Evolutionary conservation across 106 monocot species (phyloP), one percentile per base, ranked within the genome.

Genomic region (Triglochin maritima): DNA sequence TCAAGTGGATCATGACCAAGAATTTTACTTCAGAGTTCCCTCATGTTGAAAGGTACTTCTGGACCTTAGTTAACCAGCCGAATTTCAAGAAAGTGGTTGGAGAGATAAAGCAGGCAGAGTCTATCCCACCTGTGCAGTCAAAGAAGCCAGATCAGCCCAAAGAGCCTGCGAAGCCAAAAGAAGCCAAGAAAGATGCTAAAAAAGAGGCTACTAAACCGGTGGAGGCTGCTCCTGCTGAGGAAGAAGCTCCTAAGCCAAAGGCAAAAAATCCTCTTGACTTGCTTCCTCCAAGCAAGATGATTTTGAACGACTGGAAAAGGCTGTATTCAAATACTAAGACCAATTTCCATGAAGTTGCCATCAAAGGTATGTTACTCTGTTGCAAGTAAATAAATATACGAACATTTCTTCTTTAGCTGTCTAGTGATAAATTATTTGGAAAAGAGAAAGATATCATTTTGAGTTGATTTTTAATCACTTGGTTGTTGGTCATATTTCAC

Each of bases 251-350:
- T n/a, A 76, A 76, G 17, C 69, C 76, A 9, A 76, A 76, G 17
- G 62, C 84, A 3, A 89, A 89, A 60, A 94, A 94, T 76, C 83
- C 89, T 29, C 81, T 94, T 17, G 94, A 94, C 56, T 63, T 89
- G 60, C 62, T 94, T 42, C 89, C 94, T 9, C 94, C 89, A 7
- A 94, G 94, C 64, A 89, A 82, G 75, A 94, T 89, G 94, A 78
- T 94, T 17, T 69, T 94, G 68, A 89, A 94, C 69, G 94, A 94
- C 10, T 94, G 94, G 94, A 94, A 94, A 72, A 89, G 89, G 81
- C 77, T 94, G 7, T 94, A 94, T 64, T 94, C 94, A 42, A 94
- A 94, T 57, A 94, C 94, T 11, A 89, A 94, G 65, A 84, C 94
- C 44, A 94, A 94, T 63, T 94, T 94, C 71, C 89, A 82, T 55